Evolutionary conservation across 176 grass and related monocot species (phyloP), one percentile per base, ranked within the genome.

Genomic region (Cenchrus purpureus): DNA sequence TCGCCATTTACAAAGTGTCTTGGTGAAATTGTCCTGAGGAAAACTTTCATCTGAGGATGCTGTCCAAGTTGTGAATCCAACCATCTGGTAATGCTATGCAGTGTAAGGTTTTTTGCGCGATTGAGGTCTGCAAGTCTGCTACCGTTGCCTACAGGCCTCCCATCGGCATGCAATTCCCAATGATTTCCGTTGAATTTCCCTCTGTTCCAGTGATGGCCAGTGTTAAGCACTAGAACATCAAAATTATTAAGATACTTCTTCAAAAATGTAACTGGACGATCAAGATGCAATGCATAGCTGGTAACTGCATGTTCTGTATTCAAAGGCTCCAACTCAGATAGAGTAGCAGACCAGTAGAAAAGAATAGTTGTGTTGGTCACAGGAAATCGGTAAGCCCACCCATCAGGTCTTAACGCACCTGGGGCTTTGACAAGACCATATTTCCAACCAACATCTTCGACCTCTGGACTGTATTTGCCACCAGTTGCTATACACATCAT

Each of bases 171-270:
- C 79, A 96, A 53, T 80, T 96, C 86, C 97, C 97, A 99, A 31
- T 86, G 71, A 20, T 99, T 99, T 82, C 88, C 91, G 63, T 44
- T 83, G 72, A 99, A 99, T 87, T 99, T 99, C 20, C 92, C 93
- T 89, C 97, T 95, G 65, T 99, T 99, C 97, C 97, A 99, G 65
- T 99, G 97, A 86, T 99, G 97, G 34, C 97, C 97, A 6, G 97
- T 99, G 90, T 99, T 99, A 40, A 99, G 88, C 55, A 99, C 90
- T 37, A 99, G 84, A 54, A 94, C 88, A 86, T 99, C 87, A 85
- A 96, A 94, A 81, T 50, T 74, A 46, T 81, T 43, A 48, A 99
- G 28, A 89, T 96, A 92, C 80, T 81, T 86, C 80, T 90, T 94
- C 79, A 99, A 79, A 73, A 99, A 99, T 68, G 89, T 86, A 65